Evolutionary conservation across 306 rosid genomes (phyloP).

Genomic region (Cyclanthera cordifolia): DNA sequence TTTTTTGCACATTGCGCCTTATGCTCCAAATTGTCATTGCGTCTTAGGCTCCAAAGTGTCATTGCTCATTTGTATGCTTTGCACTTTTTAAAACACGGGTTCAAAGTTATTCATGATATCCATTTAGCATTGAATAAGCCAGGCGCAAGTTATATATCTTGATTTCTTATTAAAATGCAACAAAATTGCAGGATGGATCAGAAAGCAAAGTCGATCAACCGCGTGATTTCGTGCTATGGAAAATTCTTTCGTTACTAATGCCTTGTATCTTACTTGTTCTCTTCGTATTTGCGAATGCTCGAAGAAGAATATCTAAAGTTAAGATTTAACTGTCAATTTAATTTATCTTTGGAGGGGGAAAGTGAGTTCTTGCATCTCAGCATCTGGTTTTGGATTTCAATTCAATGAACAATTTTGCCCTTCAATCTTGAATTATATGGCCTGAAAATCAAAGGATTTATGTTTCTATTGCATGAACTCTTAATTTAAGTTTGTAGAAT

Average conservation of each 20-base stretch:
- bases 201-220: conserved; percentile 23
- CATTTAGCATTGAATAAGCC: not conserved
- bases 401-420: conserved; percentile 1
- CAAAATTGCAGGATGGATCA: conserved; percentile 43
- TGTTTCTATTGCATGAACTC: no score
- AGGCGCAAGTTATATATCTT: not conserved
- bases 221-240: conserved; percentile 27
- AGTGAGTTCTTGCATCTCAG: not conserved
- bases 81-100: no score
- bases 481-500: no score
- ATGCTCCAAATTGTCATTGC: no score
- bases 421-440: not conserved
- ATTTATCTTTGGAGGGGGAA: not conserved
- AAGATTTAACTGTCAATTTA: conserved; percentile 31
- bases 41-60: no score
- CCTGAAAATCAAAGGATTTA: no score
- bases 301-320: conserved; percentile 61
- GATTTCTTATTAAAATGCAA: not conserved
- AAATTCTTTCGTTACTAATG: conserved; percentile 26
- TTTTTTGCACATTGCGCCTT: no score
- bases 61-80: no score
- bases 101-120: not conserved
- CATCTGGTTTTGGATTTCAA: not conserved
- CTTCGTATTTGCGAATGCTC: conserved; percentile 42
- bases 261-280: conserved; percentile 26